Conservation (phyloP, 1,139 yeast genomes). For the Pichia norvegensis region DNA sequence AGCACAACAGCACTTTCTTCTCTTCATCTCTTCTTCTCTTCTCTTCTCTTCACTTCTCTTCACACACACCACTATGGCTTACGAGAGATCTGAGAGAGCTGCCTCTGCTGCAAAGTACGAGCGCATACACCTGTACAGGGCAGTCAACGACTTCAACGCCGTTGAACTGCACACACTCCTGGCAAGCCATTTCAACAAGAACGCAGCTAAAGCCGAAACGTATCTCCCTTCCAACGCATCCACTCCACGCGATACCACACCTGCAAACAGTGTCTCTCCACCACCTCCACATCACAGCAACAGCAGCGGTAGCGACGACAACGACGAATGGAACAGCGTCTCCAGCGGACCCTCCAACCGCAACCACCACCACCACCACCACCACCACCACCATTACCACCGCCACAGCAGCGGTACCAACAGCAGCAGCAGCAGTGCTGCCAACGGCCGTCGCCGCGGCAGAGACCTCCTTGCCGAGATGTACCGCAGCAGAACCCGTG, state of each 20-base stretch:
- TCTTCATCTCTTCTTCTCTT: no score
- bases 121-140: conserved; percentile 2
- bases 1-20: no score
- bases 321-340: conserved; percentile 1
- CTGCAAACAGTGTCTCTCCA: no score
- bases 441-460: conserved; percentile 2
- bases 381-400: conserved; percentile 1
- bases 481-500: conserved; percentile 13
- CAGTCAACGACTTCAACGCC: conserved; percentile 19
- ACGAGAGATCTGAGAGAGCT: neutral
- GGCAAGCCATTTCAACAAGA: conserved; percentile 14
- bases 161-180: conserved; percentile 15
- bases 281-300: no score
- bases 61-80: neutral
- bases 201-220: neutral
- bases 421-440: neutral
- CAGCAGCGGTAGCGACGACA: no score
- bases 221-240: neutral
- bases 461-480: conserved; percentile 20
- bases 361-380: neutral
- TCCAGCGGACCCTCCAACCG: conserved; percentile 7
- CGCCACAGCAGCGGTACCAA: neutral
- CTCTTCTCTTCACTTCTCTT: no score
- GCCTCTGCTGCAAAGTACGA: neutral
- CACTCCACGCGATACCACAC: neutral